Conservation (phyloP, 2,329 filamentous ascomycete genomes). For the Penicillium thymicola region DNA sequence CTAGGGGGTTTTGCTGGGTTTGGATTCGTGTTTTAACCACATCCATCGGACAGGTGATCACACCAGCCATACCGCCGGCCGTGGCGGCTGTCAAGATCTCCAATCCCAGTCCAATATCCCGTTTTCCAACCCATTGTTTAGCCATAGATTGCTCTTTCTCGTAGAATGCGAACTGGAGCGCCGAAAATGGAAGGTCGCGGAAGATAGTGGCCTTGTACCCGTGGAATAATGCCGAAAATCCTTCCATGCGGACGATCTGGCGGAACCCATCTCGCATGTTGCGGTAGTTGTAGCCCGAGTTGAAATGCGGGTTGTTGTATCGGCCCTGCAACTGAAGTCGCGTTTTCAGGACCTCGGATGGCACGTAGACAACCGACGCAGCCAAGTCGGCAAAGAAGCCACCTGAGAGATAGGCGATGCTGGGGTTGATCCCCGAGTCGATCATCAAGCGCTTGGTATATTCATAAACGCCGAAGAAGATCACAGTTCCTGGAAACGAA, state of each 20-base stretch:
- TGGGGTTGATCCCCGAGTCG: conserved; percentile 75
- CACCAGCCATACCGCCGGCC: conserved; percentile 87
- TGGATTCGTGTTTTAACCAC: conserved; percentile 97
- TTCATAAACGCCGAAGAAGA: conserved; percentile 97
- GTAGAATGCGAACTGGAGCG: conserved; percentile 96
- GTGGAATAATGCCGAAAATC: conserved; percentile 80
- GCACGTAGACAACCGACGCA: conserved; percentile 90
- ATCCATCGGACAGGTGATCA: conserved; percentile 92
- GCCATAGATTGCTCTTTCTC: conserved; percentile 87
- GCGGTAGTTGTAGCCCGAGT: conserved; percentile 93
- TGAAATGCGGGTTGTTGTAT: conserved; percentile 90
- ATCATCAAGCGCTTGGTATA: conserved; percentile 88
- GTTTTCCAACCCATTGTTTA: conserved; percentile 70
- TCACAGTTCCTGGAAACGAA: conserved; percentile 87
- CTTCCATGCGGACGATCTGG: conserved; percentile 81
- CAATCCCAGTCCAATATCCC: conserved; percentile 78
- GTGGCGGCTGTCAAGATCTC: conserved; percentile 87
- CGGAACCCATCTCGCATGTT: conserved; percentile 77
- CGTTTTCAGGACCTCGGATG: conserved; percentile 97
- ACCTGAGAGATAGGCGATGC: conserved; percentile 79
- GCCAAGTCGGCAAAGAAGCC: conserved; percentile 92
- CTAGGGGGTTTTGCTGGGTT: conserved; percentile 69
- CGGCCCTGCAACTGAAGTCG: conserved; percentile 90
- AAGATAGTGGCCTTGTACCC: conserved; percentile 97
- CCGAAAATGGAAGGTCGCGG: conserved; percentile 92